Evolutionary conservation across 2,329 filamentous ascomycete species (phyloP), one percentile per base, ranked within the genome.

Genomic region (Raffaelea deltoideospora): DNA sequence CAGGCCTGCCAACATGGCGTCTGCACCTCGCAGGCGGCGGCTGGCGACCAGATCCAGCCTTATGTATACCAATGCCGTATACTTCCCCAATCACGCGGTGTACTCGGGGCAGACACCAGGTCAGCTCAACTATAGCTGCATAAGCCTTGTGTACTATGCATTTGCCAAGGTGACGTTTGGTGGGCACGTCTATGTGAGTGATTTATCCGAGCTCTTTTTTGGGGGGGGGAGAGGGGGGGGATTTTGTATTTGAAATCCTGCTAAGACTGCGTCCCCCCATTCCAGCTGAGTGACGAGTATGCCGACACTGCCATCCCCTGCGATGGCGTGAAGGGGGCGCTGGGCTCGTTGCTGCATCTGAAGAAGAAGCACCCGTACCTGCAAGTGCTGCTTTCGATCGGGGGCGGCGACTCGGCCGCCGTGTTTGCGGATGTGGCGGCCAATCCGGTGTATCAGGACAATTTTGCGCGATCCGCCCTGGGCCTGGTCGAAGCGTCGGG

Each of bases 121-220:
- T 1, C 74, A 74, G 38, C 61, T 88, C 50, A 81, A 82, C 52
- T 74, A 84, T 53, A 72, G 72, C 45, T 82, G 79, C 49, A 76
- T 88, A 48, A 86, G 79, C 46, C 79, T 85, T 50, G 74, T 87
- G 20, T 87, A 86, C 56, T 88, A 88, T 52, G 80, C 82, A 11
- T 87, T 83, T 67, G 81, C 81, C 40, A 80, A 70, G 57, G 71
- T 88, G 31, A 72, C 73, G 43, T 58, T 67, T 35, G 79, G 86
- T 52, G 82, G 83, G 34, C 72, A 71, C 37, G 73, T 88, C 43
- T 80, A 81, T 64, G 82, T 87, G 59, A 61, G 72, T 65, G 31
- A n/a, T 14, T 8, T 20, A 24, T 13, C 13, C 8, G 8, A 8
- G 21, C 22, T 33, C 17, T 22, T n/a, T 24, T 19, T 27, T 29